Base-by-base conservation (phyloP, 768 basidiomycete genomes). In the Trametes cingulata region DNA sequence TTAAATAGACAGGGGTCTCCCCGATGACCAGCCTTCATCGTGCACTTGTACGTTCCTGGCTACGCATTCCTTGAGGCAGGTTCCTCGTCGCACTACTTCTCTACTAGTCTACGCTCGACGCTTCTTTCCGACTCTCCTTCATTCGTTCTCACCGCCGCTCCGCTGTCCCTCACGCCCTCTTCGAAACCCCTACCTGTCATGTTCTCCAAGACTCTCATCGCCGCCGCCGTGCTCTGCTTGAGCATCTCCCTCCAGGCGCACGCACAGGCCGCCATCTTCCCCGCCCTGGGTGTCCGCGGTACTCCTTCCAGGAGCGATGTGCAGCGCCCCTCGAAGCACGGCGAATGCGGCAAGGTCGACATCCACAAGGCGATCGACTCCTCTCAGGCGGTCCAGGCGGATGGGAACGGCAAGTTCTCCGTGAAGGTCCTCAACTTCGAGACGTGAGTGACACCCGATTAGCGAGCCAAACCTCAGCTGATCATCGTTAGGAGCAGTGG, bases 361-460 rank as follows among this genome's bases (percentile, higher is more conserved):
- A 71, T 82, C 46, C 73, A 77, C 17, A 51, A 68, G 12, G 73
- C 69, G 40, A 56, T 83, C 57, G 74, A 76, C 57, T 67, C 68
- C 9, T 75, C 80, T n/a, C 67, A 61, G 2, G 7, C 71, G 6
- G 40, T 69, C 46, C 10, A 17, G 3, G 63, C 61, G 13, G 29
- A 36, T n/a, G 72, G 76, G 17, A 72, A 78, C 46, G 80, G 81
- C 29, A 63, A 73, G 0, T 77, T 82, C 69, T 69, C 67, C 7
- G 74, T 72, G 15, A 77, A 69, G 27, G 72, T 72, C 57, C 76
- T 70, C 45, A 74, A 79, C 69, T 82, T 82, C 67, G 81, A 82
- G 58, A 73, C 62, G 82, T 82, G 64, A 43, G 76, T 58, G 15
- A 13, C 17, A 9, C 35, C 29, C 24, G 29, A 10, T 33, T 42